phyloP scores from a whole-genome alignment of 768 basidiomycete species.

The Suillus hirtellus region DNA sequence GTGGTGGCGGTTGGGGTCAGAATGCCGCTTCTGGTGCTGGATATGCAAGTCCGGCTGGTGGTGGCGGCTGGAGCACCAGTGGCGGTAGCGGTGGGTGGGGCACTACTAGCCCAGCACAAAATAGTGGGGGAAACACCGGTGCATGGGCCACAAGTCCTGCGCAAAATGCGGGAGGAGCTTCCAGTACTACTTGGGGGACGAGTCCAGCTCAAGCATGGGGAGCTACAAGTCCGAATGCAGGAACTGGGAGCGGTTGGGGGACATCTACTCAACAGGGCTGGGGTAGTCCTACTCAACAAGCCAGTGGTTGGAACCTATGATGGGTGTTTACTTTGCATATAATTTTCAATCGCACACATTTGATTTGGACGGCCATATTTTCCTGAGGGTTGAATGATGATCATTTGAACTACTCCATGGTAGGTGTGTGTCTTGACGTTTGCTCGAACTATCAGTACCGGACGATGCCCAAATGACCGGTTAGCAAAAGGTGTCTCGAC shows the following conservation, averaged over 20 bases:
- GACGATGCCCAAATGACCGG: too few relatives aligned
- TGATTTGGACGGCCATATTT: neutral
- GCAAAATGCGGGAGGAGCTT: slow-evolving; percentile 26
- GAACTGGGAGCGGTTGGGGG: slow-evolving; percentile 26
- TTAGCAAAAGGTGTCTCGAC: too few relatives aligned
- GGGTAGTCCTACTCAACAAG: slow-evolving; percentile 49
- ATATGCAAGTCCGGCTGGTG: slow-evolving; percentile 30
- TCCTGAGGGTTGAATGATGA: too few relatives aligned
- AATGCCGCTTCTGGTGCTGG: slow-evolving; percentile 33
- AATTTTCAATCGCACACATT: neutral
- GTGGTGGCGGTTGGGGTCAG: slow-evolving; percentile 32
- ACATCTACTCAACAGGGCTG: slow-evolving; percentile 41
- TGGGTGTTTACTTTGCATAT: neutral
- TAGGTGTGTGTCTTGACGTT: neutral
- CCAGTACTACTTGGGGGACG: slow-evolving; percentile 31
- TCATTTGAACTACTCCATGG: neutral
- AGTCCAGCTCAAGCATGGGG: slow-evolving; percentile 41
- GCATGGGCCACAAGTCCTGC: slow-evolving; percentile 29
- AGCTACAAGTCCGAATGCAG: slow-evolving; percentile 33
- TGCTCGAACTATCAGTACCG: neutral
- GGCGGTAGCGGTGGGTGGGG: slow-evolving; percentile 27
- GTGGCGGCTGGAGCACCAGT: slow-evolving; percentile 11
- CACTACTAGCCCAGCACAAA: slow-evolving; percentile 29
- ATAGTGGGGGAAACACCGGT: slow-evolving; percentile 20
- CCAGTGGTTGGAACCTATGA: slow-evolving; percentile 56